These are phyloP conservation scores for Candida corydali DNA, from an alignment of 805 yeast genomes.

Conservation along the genomic window DNA sequence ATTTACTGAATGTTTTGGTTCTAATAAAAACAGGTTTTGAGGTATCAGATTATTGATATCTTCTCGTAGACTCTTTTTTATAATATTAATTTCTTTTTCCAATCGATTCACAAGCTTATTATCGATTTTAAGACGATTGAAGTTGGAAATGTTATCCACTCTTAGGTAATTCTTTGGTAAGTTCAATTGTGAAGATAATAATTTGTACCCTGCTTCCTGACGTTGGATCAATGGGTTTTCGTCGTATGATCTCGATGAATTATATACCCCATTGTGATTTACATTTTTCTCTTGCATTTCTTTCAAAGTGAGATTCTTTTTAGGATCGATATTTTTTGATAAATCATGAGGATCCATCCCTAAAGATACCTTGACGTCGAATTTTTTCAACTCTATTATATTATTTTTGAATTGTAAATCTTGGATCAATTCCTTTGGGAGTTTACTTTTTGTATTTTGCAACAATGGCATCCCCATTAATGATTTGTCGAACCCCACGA, in stretches of 20 bases:
- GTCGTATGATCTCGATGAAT: too few relatives aligned
- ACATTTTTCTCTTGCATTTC: slow-evolving; percentile 4
- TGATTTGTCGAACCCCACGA: slow-evolving; percentile 38
- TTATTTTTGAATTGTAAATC: slow-evolving; percentile 27
- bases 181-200: not conserved
- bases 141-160: slow-evolving; percentile 1
- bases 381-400: slow-evolving; percentile 26
- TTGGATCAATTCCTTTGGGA: slow-evolving; percentile 37
- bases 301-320: slow-evolving; percentile 2
- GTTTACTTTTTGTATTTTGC: slow-evolving; percentile 14
- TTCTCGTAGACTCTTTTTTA: slow-evolving; percentile 26
- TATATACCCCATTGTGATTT: not conserved
- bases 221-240: slow-evolving; percentile 1
- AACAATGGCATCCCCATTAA: slow-evolving; percentile 36
- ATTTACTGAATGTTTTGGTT: slow-evolving; percentile 15
- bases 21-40: slow-evolving; percentile 17
- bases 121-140: slow-evolving; percentile 1
- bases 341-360: slow-evolving; percentile 17
- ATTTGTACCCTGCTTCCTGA: slow-evolving; percentile 3
- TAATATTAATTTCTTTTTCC: slow-evolving; percentile 6
- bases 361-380: slow-evolving; percentile 30
- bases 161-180: slow-evolving; percentile 3
- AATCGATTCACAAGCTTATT: not conserved
- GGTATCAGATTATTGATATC: slow-evolving; percentile 25
- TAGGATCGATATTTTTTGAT: slow-evolving; percentile 18